Evolutionary conservation across 176 grass and related monocot species (phyloP), one percentile per base, ranked within the genome.

Genomic region (Cymbopogon citratus): DNA sequence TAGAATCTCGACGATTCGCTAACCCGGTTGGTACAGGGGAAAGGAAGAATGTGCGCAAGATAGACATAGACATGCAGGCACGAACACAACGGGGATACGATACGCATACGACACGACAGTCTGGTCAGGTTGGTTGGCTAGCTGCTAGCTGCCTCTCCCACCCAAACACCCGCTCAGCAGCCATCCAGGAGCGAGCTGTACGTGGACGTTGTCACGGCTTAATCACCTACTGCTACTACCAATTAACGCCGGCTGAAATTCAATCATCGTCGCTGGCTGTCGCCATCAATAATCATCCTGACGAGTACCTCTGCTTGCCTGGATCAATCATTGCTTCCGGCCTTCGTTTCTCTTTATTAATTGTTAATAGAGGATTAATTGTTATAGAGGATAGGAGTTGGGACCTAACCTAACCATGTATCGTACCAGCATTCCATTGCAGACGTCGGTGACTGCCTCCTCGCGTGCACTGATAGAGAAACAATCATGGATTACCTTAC

Each of bases 271-370:
- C 3, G 65, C 26, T 18, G 73, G 82, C 59, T 18, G 79, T 90
- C 59, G 1, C 74, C 48, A 90, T 86, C 67, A 79, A 44, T 5
- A 73, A 12, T 72, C 7, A 79, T 60, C 25, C 26, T 6, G 25
- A 28, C 60, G 12, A 63, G 21, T 1, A 8, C 5, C 25, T 33
- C n/a, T 74, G 76, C 64, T 14, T 78, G 71, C 52, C 40, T 19
- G 63, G 74, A 52, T 83, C 79, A 86, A 90, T 87, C 80, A 89
- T 85, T 54, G 82, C 31, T 11, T 54, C 65, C n/a, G n/a, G n/a
- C n/a, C 29, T 27, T 21, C 6, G 7, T 66, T 54, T 59, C 73
- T 33, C 64, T 77, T 81, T 63, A 69, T 16, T 33, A n/a, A n/a
- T n/a, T n/a, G n/a, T 38, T 38, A 1, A n/a, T n/a, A n/a, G n/a